Evolutionary conservation across 2,329 filamentous ascomycete genomes (phyloP), one percentile per base, ranked within the genome.

Genomic region (Fusarium tuaranense): DNA sequence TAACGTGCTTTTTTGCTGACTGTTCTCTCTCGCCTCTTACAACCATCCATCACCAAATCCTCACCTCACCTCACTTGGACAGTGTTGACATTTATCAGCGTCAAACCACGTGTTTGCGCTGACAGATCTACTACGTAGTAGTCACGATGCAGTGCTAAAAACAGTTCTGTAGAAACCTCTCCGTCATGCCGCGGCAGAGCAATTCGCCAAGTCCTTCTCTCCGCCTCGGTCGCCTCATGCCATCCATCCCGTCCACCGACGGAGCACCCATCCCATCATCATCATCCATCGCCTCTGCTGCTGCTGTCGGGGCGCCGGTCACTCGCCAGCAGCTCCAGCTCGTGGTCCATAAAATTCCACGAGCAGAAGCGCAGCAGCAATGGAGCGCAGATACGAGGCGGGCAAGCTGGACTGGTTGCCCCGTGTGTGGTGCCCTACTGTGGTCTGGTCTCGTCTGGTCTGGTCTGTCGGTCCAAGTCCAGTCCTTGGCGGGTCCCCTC

Each of bases 301-400:
- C 44, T 48, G 32, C 32, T 6, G 5, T 10, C 53, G 27, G 30
- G 32, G 30, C 32, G 14, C 20, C 55, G 34, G 34, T 34, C 51
- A 55, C 22, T 44, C 58, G 22, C 53, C 51, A 34, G 22, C 30
- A 34, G 51, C 46, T 48, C n/a, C n/a, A 61, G 36, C 38, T 58
- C 44, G 44, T 25, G 44, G 44, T 48, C 44, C 44, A 48, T 48
- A 51, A 64, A 34, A 51, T 58, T 51, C 65, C 69, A 55, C 51
- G 41, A 51, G 32, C 13, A 68, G 32, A 32, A 68, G 32, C 20
- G 13, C 60, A 64, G 20, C 60, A 53, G 27, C 48, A 53, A 48
- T 34, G 32, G 32, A 34, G 53, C 68, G 60, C 72, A 74, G 64
- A 74, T 74, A 74, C 72, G 71, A 74, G 68, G 53, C 57, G 60